Base-by-base conservation (phyloP, 768 basidiomycete species). In the Tylopilus intermedius region DNA sequence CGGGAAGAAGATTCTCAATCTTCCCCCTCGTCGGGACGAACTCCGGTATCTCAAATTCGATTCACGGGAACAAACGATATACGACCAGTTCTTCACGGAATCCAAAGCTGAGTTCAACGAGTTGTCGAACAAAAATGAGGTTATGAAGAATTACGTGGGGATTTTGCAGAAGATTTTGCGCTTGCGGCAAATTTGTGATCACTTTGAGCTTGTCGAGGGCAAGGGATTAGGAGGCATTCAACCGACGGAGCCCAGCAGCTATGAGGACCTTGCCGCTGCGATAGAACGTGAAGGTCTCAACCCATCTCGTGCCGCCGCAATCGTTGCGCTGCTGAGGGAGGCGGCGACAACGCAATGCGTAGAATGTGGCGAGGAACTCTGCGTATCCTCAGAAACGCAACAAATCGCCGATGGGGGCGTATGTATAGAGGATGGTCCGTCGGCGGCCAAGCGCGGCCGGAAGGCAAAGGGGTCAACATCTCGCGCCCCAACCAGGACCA, bases 61-160 rank as follows among this genome's bases (percentile, higher is more conserved):
- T 63, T 71, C 79, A 24, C 79, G 85, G 60, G 96, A 99, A 64
- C 82, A 88, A 62, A 78, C 72, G 30, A 84, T 96, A 48, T 99
- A 99, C 71, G 81, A 94, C 61, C 82, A 81, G 49, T 93, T 93
- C 69, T 94, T 91, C 73, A 78, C 77, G 51, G 90, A 91, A 64
- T 93, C 90, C 50, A 94, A 93, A 72, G 88, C 90, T 44, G 90
- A 94, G 71, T 97, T 97, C 68, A 83, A 82, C 55, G 84, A 90
- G 64, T 76, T 97, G 58, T 83, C 88, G 29, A 77, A 84, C 69
- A 90, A 88, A 70, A 92, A 94, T 62, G 88, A 93, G 67, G 87
- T 96, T 49, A 90, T 94, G 86, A 96, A 96, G 80, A 97, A 96
- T 66, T 96, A 95, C 65, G 96, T 96, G 59, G 92, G 93, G 50